phyloP scores from a whole-genome alignment of 2,329 filamentous ascomycete species.

The Fusarium irregulare region DNA sequence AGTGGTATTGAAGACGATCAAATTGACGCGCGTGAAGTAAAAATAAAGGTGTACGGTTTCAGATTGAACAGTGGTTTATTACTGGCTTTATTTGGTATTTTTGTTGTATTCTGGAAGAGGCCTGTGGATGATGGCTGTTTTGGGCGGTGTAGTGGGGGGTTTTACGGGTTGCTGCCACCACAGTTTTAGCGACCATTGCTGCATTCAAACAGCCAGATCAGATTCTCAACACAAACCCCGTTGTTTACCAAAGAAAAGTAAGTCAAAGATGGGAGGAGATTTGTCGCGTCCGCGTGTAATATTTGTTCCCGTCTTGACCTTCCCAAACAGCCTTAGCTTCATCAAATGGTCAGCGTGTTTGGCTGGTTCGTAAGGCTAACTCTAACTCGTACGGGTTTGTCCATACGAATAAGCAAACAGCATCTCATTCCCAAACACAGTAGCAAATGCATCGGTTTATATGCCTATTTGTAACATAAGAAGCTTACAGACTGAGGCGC shows the following conservation, averaged over 20 bases:
- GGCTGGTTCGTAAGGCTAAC: background rate
- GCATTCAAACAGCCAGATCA: no score
- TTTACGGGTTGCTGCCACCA: no score
- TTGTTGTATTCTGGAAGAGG: background rate
- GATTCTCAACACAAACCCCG: no score
- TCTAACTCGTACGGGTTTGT: background rate
- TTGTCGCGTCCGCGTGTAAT: background rate
- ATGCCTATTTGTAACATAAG: no score
- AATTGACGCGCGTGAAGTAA: background rate
- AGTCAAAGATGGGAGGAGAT: no score
- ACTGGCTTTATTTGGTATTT: background rate
- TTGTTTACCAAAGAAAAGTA: no score
- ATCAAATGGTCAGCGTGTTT: background rate
- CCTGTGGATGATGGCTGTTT: background rate
- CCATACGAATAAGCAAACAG: background rate
- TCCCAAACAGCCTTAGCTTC: background rate
- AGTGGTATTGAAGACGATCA: background rate
- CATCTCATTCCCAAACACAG: no score
- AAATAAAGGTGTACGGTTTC: conserved; percentile 7
- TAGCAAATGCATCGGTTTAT: background rate
- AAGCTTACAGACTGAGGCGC: background rate
- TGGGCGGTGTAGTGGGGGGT: background rate
- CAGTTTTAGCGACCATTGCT: no score
- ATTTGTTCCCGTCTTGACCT: background rate
- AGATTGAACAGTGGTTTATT: background rate